Evolutionary conservation across 768 basidiomycete genomes (phyloP).

Genomic region (Tricholoma bakamatsutake): DNA sequence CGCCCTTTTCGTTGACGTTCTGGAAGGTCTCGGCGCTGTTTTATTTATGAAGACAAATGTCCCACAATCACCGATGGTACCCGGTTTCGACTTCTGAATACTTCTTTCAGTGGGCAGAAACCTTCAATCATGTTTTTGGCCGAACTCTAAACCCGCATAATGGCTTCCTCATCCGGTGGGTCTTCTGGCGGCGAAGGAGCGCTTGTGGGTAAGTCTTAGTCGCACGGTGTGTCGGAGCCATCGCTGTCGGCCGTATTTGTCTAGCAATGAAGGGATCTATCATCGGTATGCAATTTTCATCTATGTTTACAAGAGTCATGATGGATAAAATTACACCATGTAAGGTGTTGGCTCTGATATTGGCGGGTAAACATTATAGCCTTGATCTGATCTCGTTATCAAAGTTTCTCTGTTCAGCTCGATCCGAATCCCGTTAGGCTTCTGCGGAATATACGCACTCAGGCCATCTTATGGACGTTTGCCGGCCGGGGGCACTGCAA

Average conservation of each 20-base stretch:
- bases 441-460: constrained; percentile 67
- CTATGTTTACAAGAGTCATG: neutral
- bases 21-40: constrained; percentile 65
- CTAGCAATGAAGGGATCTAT: constrained; percentile 41
- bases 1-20: constrained; percentile 57
- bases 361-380: constrained; percentile 46
- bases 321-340: constrained; percentile 9
- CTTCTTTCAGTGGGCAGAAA: constrained; percentile 59
- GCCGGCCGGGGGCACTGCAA: constrained; percentile 63
- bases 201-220: constrained; percentile 43
- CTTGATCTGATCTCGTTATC: neutral
- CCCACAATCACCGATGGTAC: constrained; percentile 73
- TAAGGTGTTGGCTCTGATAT: constrained; percentile 77
- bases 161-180: constrained; percentile 64
- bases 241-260: neutral
- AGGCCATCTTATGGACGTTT: constrained; percentile 65
- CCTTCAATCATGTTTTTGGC: constrained; percentile 75
- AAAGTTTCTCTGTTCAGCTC: constrained; percentile 36
- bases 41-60: constrained; percentile 69
- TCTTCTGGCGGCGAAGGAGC: constrained; percentile 88
- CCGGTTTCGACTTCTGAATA: constrained; percentile 2
- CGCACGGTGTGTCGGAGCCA: neutral
- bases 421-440: constrained; percentile 61
- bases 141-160: constrained; percentile 75
- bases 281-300: constrained; percentile 24